Conservation (phyloP, 1,139 yeast genomes). For the Pichiaceae sp. region DNA sequence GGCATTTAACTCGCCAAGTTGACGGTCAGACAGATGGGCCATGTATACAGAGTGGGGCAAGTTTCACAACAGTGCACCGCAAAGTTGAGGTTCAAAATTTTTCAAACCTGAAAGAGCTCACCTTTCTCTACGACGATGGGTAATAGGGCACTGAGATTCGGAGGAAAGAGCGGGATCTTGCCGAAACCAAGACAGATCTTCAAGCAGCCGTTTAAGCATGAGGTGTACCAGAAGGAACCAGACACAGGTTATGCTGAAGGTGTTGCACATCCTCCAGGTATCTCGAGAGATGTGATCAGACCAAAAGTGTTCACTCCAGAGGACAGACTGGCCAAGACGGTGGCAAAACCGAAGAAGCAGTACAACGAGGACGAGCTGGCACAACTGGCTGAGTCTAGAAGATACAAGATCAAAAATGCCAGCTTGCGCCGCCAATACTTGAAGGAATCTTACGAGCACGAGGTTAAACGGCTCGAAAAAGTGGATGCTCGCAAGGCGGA, state of each 20-base stretch:
- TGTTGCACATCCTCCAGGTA: conserved; percentile 61
- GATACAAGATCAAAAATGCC: conserved; percentile 49
- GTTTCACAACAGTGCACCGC: background rate
- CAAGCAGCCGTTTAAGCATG: conserved; percentile 57
- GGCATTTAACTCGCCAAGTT: conserved; percentile 8
- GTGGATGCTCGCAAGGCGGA: conserved; percentile 21
- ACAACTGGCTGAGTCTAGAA: conserved; percentile 38
- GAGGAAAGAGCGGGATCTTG: conserved; percentile 75
- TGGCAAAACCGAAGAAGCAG: conserved; percentile 28
- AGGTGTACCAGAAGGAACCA: conserved; percentile 37
- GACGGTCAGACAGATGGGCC: conserved; percentile 7
- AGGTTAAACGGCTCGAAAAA: conserved; percentile 42
- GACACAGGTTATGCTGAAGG: conserved; percentile 70
- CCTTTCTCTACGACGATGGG: conserved; percentile 29
- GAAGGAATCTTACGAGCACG: conserved; percentile 56
- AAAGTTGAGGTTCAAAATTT: background rate
- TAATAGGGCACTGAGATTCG: conserved; percentile 42
- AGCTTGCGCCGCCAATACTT: conserved; percentile 68
- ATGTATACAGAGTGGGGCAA: background rate
- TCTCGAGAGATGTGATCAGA: conserved; percentile 46
- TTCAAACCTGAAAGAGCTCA: background rate
- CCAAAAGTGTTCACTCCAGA: conserved; percentile 42
- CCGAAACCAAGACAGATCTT: conserved; percentile 71
- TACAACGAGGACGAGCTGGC: conserved; percentile 20
- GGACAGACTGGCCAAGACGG: conserved; percentile 23